These are phyloP conservation scores for Ceratobasidium sp. DNA, from an alignment of 1,284 basidiomycete species.

Conservation along the genomic window DNA sequence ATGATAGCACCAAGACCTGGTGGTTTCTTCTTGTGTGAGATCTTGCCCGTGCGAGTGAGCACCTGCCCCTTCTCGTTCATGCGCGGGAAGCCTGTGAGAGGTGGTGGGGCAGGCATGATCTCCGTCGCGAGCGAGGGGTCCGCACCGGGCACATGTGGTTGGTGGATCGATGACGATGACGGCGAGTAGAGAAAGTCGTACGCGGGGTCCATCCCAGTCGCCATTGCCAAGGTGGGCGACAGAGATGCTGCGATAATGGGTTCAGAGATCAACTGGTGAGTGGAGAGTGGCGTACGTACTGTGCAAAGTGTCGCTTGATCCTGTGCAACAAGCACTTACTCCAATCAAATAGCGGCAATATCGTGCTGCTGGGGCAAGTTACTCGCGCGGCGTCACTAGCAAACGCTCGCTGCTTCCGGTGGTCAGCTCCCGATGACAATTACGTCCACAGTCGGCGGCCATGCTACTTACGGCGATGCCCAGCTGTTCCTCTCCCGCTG, in stretches of 20 bases:
- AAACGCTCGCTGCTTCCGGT: constrained; percentile 26
- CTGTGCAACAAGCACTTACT: constrained; percentile 10
- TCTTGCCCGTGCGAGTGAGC: constrained; percentile 21
- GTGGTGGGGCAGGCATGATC: constrained; percentile 46
- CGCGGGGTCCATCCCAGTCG: constrained; percentile 37
- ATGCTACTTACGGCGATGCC: constrained; percentile 31
- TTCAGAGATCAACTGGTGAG: constrained; percentile 27
- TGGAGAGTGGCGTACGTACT: constrained; percentile 21
- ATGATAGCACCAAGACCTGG: constrained; percentile 17
- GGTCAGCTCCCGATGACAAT: constrained; percentile 37
- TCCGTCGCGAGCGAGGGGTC: constrained; percentile 47
- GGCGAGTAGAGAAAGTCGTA: constrained; percentile 38
- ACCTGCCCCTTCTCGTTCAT: constrained; percentile 41
- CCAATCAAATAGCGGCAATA: neutral
- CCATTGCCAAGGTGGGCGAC: constrained; percentile 17
- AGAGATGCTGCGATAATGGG: constrained; percentile 14
- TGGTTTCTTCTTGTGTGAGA: constrained; percentile 17
- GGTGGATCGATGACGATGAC: constrained; percentile 37
- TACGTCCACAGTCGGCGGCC: constrained; percentile 18
- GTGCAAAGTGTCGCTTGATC: neutral
- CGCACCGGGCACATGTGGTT: constrained; percentile 38
- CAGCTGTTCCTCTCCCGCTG: constrained; percentile 7
- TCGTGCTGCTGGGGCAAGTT: neutral
- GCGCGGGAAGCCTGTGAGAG: constrained; percentile 40
- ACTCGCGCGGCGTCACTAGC: constrained; percentile 27